Base-by-base conservation (phyloP, 176 grass and related monocot genomes). In the Oryza glumipatula region DNA sequence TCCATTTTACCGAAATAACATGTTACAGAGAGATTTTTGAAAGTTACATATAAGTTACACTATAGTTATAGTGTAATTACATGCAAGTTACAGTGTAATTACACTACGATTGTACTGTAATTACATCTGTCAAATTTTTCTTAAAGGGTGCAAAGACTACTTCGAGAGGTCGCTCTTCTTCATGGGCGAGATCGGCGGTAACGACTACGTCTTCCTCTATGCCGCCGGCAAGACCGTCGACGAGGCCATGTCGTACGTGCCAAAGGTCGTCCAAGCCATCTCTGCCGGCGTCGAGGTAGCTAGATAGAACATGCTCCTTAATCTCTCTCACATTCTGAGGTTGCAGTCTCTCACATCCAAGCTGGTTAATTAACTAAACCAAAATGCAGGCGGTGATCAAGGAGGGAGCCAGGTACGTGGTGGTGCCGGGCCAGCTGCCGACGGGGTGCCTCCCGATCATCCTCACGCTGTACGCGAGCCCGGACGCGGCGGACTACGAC, bases 371-470 rank as follows among this genome's bases (percentile, higher is more conserved):
- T 15, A 54, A 19, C 1, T 15, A 60, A 60, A 8, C 9, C 19
- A n/a, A 54, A 60, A 60, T 11, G 69, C 66, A 91, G 86, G 43
- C 67, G 1, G 71, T 94, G 33, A 81, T 91, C 36, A 12, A 72
- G 64, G 80, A 89, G 5, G 89, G 92, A 2, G 92, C 79, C 4
- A 84, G 35, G 63, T 91, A 82, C 3, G 45, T 91, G 70, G 80
- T 89, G 14, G 83, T 94, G 21, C 86, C 92, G 1, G 86, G 86
- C 16, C 88, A 84, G n/a, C 72, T 89, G 21, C 89, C 92, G 10
- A 54, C 44, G 0, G 92, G 86, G 0, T 94, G 92, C 66, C 22
- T 79, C 0, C 83, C 86, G 11, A 48, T 48, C 49, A 30, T 76
- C 15, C 54, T 94, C 7, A 70, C 69, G 21, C 7, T 74, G 43